Conservation (phyloP, 2,329 filamentous ascomycete genomes). For the Nemania diffusa region DNA sequence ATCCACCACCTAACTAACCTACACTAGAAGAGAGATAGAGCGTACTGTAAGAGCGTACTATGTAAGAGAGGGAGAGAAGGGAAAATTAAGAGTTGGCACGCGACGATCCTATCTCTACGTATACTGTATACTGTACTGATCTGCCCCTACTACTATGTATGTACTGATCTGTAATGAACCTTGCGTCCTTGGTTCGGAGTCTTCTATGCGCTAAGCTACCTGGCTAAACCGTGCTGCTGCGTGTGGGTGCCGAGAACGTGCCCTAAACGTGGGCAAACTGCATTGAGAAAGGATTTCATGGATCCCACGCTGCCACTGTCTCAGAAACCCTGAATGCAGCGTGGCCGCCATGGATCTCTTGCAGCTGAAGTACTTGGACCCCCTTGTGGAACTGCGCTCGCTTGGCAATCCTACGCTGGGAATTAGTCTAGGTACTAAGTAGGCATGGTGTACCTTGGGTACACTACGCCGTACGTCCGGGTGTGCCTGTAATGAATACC, state of each 20-base stretch:
- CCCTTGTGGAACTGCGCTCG: constrained; percentile 18
- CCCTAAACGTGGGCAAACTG: constrained; percentile 15
- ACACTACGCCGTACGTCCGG: neutral
- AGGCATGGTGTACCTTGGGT: constrained; percentile 7
- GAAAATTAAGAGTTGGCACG: constrained; percentile 12
- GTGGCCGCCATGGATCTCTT: constrained; percentile 29
- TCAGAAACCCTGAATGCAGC: constrained; percentile 34
- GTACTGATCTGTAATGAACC: constrained; percentile 23
- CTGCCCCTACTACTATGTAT: neutral
- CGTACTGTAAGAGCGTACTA: no score
- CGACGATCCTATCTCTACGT: constrained; percentile 28
- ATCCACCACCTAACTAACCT: constrained; percentile 16
- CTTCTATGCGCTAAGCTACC: constrained; percentile 13
- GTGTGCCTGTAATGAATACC: no score
- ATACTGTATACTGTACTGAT: no score
- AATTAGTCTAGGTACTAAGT: constrained; percentile 11
- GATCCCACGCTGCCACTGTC: constrained; percentile 25
- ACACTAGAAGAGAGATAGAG: no score
- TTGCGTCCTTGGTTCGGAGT: constrained; percentile 19
- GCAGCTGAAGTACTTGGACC: constrained; percentile 36
- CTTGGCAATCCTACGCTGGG: constrained; percentile 37
- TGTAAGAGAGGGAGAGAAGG: neutral
- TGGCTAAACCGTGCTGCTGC: constrained; percentile 1
- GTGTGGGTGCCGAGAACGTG: constrained; percentile 33
- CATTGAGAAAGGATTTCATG: constrained; percentile 31